Evolutionary conservation across 2,329 filamentous ascomycete species (phyloP).

Genomic region (Pseudocercospora ulei): DNA sequence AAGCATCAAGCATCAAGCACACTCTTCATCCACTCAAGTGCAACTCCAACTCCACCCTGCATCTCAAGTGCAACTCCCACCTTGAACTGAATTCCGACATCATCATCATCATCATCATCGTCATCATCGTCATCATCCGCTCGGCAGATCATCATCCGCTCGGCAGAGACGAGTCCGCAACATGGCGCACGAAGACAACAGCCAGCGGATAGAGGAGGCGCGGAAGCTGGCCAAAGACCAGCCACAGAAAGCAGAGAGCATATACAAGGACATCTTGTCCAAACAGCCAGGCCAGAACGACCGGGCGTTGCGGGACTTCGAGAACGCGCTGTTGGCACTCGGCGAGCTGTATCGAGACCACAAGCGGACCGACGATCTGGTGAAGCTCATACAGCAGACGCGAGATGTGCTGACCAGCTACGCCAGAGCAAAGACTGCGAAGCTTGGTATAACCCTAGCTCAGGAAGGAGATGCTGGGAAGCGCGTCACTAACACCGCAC

Average conservation of each 20-base stretch:
- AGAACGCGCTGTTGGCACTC: constrained; percentile 74
- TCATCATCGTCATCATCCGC: too few species aligned
- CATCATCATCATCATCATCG: too few species aligned
- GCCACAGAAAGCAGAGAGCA: constrained; percentile 70
- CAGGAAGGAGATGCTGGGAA: too few species aligned
- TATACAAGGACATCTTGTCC: constrained; percentile 82
- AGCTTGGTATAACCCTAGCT: constrained; percentile 65
- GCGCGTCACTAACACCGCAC: background rate
- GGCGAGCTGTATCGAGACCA: constrained; percentile 88
- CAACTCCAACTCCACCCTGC: too few species aligned
- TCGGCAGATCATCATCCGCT: too few species aligned
- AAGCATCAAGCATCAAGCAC: too few species aligned
- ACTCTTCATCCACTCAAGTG: too few species aligned
- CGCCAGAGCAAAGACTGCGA: constrained; percentile 96
- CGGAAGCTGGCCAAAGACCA: constrained; percentile 72
- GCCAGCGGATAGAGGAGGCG: constrained; percentile 72
- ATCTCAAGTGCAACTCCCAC: too few species aligned
- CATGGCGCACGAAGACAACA: constrained; percentile 46
- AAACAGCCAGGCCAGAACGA: constrained; percentile 77
- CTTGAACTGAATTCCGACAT: too few species aligned
- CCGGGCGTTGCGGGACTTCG: constrained; percentile 79
- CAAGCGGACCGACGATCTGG: constrained; percentile 72
- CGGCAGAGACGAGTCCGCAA: too few species aligned
- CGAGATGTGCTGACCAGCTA: constrained; percentile 87
- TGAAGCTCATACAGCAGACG: constrained; percentile 81